phyloP scores from a whole-genome alignment of 345 rosid genomes.

The Dipteronia sinensis region DNA sequence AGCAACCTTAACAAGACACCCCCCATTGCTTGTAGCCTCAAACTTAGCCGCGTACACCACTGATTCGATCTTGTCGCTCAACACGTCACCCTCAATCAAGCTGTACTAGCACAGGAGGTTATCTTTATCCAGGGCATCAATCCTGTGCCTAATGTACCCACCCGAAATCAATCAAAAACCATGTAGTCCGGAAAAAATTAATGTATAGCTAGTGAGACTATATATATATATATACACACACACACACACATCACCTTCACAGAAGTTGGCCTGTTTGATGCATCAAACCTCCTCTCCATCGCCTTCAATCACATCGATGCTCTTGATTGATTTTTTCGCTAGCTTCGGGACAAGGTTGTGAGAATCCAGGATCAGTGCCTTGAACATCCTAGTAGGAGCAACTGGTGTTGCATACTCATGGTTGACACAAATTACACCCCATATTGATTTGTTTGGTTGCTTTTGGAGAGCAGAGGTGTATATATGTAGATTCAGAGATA shows the following conservation, averaged over 20 bases:
- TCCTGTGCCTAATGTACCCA: slow-evolving; percentile 28
- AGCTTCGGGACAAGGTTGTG: slow-evolving; percentile 42
- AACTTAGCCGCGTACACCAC: slow-evolving; percentile 29
- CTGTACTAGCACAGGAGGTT: slow-evolving; percentile 32
- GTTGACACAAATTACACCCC: neutral
- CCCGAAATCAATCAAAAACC: slow-evolving; percentile 17
- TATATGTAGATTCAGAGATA: no score
- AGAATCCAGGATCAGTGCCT: slow-evolving; percentile 39
- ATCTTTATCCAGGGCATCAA: slow-evolving; percentile 31
- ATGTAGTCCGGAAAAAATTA: no score
- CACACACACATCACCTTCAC: neutral
- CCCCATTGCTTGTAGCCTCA: slow-evolving; percentile 30
- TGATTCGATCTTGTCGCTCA: slow-evolving; percentile 25
- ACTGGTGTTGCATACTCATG: neutral
- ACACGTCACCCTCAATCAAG: slow-evolving; percentile 31
- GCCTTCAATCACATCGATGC: slow-evolving; percentile 33
- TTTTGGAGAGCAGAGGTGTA: no score
- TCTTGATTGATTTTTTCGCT: slow-evolving; percentile 31
- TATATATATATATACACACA: no score
- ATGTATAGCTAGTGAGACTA: neutral
- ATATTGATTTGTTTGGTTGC: no score
- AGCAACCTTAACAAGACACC: slow-evolving; percentile 33
- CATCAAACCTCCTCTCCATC: slow-evolving; percentile 43
- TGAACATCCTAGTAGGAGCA: slow-evolving; percentile 36
- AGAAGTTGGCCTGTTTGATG: slow-evolving; percentile 38